These are phyloP conservation scores for Cucurbita argyrosperma DNA, from an alignment of 306 rosid genomes.

Conservation along the genomic window DNA sequence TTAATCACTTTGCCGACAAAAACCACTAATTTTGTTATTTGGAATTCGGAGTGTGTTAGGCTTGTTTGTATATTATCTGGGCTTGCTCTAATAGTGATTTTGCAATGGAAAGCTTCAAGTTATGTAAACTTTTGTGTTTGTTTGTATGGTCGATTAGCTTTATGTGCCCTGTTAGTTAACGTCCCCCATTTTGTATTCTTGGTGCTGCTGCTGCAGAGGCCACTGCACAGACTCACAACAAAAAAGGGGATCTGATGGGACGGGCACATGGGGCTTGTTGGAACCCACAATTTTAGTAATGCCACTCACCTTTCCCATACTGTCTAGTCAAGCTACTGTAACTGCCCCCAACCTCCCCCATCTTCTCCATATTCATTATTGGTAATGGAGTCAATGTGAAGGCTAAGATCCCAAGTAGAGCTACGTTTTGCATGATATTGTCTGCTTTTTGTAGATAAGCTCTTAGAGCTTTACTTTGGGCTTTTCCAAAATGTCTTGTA, in stretches of 20 bases:
- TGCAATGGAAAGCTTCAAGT: not conserved
- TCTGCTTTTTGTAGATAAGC: too few relatives aligned
- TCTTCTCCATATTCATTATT: not conserved
- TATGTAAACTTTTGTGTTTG: not conserved
- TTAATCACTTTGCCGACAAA: slow-evolving; percentile 40
- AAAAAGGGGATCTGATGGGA: not conserved
- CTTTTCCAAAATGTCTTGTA: too few relatives aligned
- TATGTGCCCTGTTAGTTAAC: not conserved
- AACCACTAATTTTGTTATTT: slow-evolving; percentile 5
- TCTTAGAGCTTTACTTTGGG: too few relatives aligned
- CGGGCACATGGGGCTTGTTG: not conserved
- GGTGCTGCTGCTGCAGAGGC: not conserved
- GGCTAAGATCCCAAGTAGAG: slow-evolving; percentile 3
- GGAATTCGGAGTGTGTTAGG: not conserved
- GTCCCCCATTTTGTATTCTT: too few relatives aligned
- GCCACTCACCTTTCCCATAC: not conserved
- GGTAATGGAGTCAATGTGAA: slow-evolving; percentile 3
- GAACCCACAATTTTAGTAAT: not conserved
- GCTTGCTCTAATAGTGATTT: not conserved
- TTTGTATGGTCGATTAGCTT: not conserved
- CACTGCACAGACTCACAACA: too few relatives aligned
- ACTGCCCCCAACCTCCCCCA: not conserved
- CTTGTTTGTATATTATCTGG: not conserved
- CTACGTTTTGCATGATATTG: too few relatives aligned
- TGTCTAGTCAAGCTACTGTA: not conserved